These are phyloP conservation scores for Cystoisospora suis DNA, from an alignment of 169 alveolate species.

Conservation along the genomic window DNA sequence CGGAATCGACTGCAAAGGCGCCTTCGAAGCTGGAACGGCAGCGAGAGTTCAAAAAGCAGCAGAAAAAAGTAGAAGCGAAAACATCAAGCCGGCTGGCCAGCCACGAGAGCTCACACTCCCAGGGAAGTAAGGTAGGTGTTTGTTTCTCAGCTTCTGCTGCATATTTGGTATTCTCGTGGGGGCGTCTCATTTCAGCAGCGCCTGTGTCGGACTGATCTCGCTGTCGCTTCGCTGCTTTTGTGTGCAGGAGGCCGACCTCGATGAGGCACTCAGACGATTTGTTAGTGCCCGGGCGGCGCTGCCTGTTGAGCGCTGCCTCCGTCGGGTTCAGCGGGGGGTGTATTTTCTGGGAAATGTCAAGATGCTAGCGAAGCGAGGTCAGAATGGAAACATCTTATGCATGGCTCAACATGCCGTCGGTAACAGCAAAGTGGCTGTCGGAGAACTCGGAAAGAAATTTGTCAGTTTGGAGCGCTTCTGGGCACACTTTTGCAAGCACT, in stretches of 20 bases:
- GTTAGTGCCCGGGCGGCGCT: neutral
- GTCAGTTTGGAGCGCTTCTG: slow-evolving; percentile 13
- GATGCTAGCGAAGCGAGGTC: neutral
- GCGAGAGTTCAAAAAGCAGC: no score
- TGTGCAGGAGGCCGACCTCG: slow-evolving; percentile 18
- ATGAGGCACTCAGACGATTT: neutral
- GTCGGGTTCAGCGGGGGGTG: slow-evolving; percentile 1
- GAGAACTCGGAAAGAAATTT: neutral
- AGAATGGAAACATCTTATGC: neutral
- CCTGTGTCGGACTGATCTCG: no score
- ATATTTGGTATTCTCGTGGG: no score
- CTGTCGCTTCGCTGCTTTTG: neutral
- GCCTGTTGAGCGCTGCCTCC: neutral
- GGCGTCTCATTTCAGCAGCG: no score
- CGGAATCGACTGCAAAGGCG: no score
- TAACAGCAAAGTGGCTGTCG: neutral
- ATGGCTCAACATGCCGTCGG: neutral
- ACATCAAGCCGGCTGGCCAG: no score
- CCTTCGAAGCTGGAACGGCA: no score
- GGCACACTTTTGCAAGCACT: slow-evolving; percentile 1
- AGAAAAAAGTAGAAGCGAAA: no score
- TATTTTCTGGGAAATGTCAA: neutral
- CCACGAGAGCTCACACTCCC: no score
- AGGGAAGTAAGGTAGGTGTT: no score
- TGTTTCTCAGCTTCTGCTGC: no score